phyloP scores from a whole-genome alignment of 164 flowering plant genomes.

The Liriodendron chinense region DNA sequence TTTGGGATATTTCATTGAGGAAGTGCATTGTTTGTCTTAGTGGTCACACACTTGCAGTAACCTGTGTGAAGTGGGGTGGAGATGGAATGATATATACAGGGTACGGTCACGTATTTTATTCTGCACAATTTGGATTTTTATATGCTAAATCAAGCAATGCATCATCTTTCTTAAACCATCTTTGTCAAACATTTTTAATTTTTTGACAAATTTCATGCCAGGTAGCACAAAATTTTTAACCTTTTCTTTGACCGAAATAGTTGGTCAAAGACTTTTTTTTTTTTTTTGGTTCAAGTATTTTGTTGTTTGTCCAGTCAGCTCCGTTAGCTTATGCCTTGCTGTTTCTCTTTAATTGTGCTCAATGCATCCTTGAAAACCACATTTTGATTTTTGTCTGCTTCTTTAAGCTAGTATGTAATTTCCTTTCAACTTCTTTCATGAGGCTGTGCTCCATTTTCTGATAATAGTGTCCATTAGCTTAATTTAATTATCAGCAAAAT shows the following conservation, averaged over 20 bases:
- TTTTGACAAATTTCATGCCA: not conserved
- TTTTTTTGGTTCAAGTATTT: not conserved
- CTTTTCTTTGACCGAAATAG: not conserved
- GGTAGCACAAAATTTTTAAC: not conserved
- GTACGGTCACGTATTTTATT: constrained; percentile 29
- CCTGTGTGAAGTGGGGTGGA: constrained; percentile 99
- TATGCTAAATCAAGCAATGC: not conserved
- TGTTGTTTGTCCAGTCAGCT: no score
- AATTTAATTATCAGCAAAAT: not conserved
- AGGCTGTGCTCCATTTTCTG: not conserved
- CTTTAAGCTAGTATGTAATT: not conserved
- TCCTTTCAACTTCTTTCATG: not conserved
- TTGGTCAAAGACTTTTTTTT: not conserved
- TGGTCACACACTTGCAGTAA: constrained; percentile 92
- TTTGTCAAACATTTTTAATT: not conserved
- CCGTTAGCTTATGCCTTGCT: no score
- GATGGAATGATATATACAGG: constrained; percentile 93
- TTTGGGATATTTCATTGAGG: constrained; percentile 75
- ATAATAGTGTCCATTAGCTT: not conserved
- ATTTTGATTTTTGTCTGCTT: no score
- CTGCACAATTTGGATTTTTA: not conserved
- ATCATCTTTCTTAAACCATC: no score
- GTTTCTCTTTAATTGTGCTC: not conserved
- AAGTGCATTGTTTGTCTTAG: constrained; percentile 71
- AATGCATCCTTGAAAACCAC: no score